Evolutionary conservation across 805 yeast species (phyloP).

Genomic region (Lachancea kluyveri): DNA sequence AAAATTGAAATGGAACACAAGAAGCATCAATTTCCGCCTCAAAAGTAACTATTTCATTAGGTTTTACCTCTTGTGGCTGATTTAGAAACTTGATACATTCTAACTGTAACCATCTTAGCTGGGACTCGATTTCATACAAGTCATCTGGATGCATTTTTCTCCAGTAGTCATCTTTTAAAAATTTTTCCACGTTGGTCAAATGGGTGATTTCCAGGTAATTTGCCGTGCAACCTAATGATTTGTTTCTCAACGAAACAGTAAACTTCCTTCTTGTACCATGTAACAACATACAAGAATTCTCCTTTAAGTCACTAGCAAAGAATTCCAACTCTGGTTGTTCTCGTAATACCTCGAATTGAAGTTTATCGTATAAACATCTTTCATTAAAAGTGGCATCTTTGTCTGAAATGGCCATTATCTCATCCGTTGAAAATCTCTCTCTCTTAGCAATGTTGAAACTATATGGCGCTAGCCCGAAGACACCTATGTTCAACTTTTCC

Average conservation of each 20-base stretch:
- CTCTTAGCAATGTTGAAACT: constrained; percentile 13
- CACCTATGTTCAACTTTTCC: constrained; percentile 16
- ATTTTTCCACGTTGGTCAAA: constrained; percentile 20
- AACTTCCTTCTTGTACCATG: constrained; percentile 25
- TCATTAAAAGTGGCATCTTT: background rate
- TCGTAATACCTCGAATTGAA: constrained; percentile 19
- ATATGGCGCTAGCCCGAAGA: constrained; percentile 17
- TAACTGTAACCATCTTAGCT: constrained; percentile 19
- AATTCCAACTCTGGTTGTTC: constrained; percentile 28
- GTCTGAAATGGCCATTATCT: background rate
- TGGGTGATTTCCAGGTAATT: constrained; percentile 21
- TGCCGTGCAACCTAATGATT: constrained; percentile 21
- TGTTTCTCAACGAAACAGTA: constrained; percentile 20
- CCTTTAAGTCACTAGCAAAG: constrained; percentile 19
- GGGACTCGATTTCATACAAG: constrained; percentile 21
- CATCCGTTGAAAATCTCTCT: constrained; percentile 5
- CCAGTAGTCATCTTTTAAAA: constrained; percentile 26
- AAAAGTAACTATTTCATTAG: constrained; percentile 20
- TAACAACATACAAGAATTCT: constrained; percentile 25
- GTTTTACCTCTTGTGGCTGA: constrained; percentile 16
- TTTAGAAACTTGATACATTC: constrained; percentile 15
- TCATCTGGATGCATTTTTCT: constrained; percentile 24
- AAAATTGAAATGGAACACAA: constrained; percentile 18
- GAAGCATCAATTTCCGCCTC: constrained; percentile 22
- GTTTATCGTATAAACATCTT: constrained; percentile 7